A percentile compares a stretch with the other conserved stretches of the same genome.
Evolutionary conservation across 306 rosid genomes (phyloP).

Genomic region (Vigna radiata): DNA sequence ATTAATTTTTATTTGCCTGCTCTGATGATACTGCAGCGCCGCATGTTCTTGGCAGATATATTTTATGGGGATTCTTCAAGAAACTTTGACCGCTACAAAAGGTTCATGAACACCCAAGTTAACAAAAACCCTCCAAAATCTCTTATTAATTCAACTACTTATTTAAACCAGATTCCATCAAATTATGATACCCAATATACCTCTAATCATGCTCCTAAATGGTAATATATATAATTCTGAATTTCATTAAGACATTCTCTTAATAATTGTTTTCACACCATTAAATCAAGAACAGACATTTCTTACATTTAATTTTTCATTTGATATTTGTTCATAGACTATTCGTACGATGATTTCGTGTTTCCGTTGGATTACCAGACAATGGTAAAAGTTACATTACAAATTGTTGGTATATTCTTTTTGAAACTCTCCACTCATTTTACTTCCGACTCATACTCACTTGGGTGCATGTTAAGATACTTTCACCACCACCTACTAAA

Average conservation of each 20-base stretch:
- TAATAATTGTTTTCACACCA: not conserved
- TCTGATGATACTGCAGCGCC: conserved; percentile 13
- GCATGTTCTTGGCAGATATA: conserved; percentile 41
- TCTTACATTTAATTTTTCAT: too few relatives aligned
- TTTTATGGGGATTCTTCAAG: conserved; percentile 52
- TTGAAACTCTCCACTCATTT: not conserved
- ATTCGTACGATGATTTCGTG: too few relatives aligned
- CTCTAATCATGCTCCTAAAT: conserved; percentile 30
- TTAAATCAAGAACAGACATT: not conserved
- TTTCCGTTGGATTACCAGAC: too few relatives aligned
- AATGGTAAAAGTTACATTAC: not conserved
- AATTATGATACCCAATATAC: conserved; percentile 27
- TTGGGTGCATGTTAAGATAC: conserved; percentile 4
- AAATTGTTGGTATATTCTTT: not conserved
- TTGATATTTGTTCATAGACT: too few relatives aligned
- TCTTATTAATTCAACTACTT: conserved; percentile 33
- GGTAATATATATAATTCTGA: not conserved
- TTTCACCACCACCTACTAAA: not conserved
- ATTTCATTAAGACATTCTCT: conserved; percentile 9
- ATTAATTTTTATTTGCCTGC: not conserved
- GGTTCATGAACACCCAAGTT: conserved; percentile 26
- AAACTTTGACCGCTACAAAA: conserved; percentile 52
- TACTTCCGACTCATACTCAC: not conserved
- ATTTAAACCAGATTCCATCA: conserved; percentile 15
- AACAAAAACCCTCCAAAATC: conserved; percentile 1